These are phyloP conservation scores for Heterobasidion irregulare DNA, from an alignment of 1,284 basidiomycete species.

Conservation along the genomic window DNA sequence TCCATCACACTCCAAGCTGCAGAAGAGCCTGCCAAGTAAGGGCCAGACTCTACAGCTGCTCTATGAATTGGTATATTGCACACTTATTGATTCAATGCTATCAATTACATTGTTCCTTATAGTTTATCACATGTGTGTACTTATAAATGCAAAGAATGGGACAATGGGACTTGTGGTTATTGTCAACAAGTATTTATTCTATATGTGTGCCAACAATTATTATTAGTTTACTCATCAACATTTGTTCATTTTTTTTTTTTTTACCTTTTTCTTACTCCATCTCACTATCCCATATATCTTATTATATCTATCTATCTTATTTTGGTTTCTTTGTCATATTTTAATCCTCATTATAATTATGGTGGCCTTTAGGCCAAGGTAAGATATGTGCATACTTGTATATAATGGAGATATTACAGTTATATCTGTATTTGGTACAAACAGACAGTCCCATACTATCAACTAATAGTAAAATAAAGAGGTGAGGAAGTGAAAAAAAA, in stretches of 20 bases:
- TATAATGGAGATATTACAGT: no score
- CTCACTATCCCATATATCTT: neutral
- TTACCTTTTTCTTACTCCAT: neutral
- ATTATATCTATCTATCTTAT: no score
- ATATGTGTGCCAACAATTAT: neutral
- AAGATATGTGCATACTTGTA: no score
- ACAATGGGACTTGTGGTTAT: neutral
- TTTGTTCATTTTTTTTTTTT: neutral
- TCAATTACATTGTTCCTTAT: no score
- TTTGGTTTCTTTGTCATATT: no score
- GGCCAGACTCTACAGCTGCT: conserved; percentile 44
- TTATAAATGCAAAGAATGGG: neutral
- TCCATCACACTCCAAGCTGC: conserved; percentile 35
- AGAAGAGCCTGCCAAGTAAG: conserved; percentile 43
- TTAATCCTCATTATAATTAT: no score
- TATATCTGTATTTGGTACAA: no score
- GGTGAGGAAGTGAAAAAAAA: no score
- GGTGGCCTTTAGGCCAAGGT: no score
- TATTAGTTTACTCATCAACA: neutral
- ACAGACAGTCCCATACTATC: no score
- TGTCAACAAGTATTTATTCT: neutral
- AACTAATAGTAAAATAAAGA: no score
- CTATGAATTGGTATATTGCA: conserved; percentile 43
- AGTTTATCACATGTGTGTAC: neutral
- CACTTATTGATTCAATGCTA: no score